These are phyloP conservation scores for Suhomyces kilbournensis DNA, from an alignment of 805 yeast species.

Conservation along the genomic window DNA sequence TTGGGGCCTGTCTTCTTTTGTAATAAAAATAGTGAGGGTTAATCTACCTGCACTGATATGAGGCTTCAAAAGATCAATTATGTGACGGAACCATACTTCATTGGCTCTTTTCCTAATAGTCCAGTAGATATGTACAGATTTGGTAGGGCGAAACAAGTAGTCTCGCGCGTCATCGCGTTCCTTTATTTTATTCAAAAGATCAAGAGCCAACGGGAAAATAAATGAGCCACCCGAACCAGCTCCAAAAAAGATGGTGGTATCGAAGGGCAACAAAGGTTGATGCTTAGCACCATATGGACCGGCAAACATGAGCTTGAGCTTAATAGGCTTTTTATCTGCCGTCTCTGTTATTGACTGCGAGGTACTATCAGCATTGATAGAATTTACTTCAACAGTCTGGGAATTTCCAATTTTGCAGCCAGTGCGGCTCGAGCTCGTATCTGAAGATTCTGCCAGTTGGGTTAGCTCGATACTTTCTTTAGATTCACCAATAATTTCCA, in stretches of 20 bases:
- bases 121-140: constrained; percentile 34
- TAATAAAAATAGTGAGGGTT: constrained; percentile 26
- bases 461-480: neutral
- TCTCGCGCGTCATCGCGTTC: constrained; percentile 26
- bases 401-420: neutral
- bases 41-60: constrained; percentile 21
- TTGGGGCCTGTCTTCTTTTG: constrained; percentile 17
- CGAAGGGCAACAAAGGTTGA: constrained; percentile 43
- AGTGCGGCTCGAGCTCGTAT: neutral
- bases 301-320: constrained; percentile 34
- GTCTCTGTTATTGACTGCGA: neutral
- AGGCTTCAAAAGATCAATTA: constrained; percentile 27
- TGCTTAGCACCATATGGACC: constrained; percentile 49
- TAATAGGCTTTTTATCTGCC: constrained; percentile 5
- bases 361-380: neutral
- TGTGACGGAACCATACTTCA: constrained; percentile 35
- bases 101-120: constrained; percentile 22
- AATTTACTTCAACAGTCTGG: neutral
- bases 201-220: constrained; percentile 44
- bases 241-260: constrained; percentile 34
- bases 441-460: too few relatives aligned
- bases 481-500: neutral
- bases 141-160: constrained; percentile 30
- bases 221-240: constrained; percentile 50
- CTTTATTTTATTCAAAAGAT: constrained; percentile 30